These are phyloP conservation scores for Malassezia globosa DNA, from an alignment of 1,284 basidiomycete genomes.

Conservation along the genomic window DNA sequence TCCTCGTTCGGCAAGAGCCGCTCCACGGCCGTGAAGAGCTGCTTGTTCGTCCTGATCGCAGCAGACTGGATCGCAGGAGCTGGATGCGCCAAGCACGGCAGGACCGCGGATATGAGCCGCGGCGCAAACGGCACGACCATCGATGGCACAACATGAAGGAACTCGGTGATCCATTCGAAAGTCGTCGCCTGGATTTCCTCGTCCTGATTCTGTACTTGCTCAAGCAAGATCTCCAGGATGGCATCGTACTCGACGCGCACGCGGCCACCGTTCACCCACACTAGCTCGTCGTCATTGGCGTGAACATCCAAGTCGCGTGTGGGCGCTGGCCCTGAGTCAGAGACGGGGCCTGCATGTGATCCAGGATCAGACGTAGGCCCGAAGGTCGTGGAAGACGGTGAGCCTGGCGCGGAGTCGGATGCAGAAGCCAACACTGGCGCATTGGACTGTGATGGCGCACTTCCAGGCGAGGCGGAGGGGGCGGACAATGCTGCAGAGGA, in stretches of 20 bases:
- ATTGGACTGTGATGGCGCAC: too few species aligned
- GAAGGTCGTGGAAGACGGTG: neutral
- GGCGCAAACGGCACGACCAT: constrained; percentile 92
- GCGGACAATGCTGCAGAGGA: too few species aligned
- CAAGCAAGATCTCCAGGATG: constrained; percentile 85
- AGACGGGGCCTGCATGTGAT: constrained; percentile 1
- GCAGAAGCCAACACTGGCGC: too few species aligned
- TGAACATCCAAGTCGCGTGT: neutral
- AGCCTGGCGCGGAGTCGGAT: neutral
- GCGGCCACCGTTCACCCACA: constrained; percentile 84
- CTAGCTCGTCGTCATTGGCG: constrained; percentile 28
- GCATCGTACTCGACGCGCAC: constrained; percentile 81
- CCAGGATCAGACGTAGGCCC: neutral
- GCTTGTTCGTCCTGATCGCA: constrained; percentile 74
- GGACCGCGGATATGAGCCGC: constrained; percentile 75
- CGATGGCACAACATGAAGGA: constrained; percentile 73
- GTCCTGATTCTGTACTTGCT: constrained; percentile 60
- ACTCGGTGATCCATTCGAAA: constrained; percentile 82
- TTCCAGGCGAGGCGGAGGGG: too few species aligned
- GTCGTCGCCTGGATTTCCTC: constrained; percentile 50
- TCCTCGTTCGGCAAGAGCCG: constrained; percentile 57
- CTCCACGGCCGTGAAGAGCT: constrained; percentile 74
- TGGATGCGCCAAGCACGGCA: constrained; percentile 88
- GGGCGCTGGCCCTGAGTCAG: too few species aligned
- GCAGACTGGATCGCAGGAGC: constrained; percentile 75